These are phyloP conservation scores for Leucocoprinus leucothites DNA, from an alignment of 768 basidiomycete genomes.

Conservation along the genomic window DNA sequence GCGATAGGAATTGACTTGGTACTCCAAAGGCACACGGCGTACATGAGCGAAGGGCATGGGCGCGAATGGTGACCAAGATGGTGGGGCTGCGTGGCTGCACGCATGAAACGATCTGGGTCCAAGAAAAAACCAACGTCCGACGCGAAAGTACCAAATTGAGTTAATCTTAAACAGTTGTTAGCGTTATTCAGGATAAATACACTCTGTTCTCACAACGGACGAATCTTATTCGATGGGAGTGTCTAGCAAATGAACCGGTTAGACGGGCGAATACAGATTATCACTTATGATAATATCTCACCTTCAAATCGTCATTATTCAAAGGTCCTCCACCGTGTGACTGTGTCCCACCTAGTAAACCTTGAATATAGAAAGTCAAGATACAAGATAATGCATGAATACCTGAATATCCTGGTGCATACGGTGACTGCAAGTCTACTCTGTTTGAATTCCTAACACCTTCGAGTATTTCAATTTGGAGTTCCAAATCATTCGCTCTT, in stretches of 20 bases:
- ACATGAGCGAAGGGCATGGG: slow-evolving; percentile 34
- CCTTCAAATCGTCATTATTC: slow-evolving; percentile 6
- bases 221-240: slow-evolving; percentile 1
- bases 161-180: slow-evolving; percentile 18
- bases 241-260: background rate
- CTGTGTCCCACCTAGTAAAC: no score
- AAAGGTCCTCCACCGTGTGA: background rate
- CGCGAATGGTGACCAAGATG: slow-evolving; percentile 27
- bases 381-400: background rate
- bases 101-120: slow-evolving; percentile 38
- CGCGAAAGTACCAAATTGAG: slow-evolving; percentile 37
- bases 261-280: background rate
- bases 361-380: no score
- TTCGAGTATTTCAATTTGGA: slow-evolving; percentile 20
- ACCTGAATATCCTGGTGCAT: background rate
- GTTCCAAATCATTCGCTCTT: slow-evolving; percentile 38
- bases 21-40: slow-evolving; percentile 36
- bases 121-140: slow-evolving; percentile 55
- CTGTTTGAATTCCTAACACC: background rate
- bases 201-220: background rate
- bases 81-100: slow-evolving; percentile 26
- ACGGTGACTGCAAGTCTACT: background rate
- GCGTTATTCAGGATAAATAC: background rate
- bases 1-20: slow-evolving; percentile 24
- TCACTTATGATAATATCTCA: background rate